Conservation (phyloP, 768 basidiomycete species). For the Lyophyllum semitale region DNA sequence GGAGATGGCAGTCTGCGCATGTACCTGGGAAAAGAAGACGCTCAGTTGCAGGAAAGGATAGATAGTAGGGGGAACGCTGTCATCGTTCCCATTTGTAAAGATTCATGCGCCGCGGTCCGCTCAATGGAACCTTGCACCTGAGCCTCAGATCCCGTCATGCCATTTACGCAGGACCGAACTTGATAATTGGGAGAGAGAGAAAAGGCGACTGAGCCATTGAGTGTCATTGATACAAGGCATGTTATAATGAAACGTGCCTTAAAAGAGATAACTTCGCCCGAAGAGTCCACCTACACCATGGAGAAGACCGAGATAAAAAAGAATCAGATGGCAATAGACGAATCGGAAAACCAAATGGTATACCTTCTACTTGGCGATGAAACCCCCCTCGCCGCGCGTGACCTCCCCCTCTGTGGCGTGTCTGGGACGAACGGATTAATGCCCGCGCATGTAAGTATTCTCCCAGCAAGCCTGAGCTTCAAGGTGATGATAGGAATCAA, state of each 20-base stretch:
- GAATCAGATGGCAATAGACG: background rate
- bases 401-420: background rate
- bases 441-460: background rate
- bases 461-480: background rate
- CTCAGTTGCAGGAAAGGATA: background rate
- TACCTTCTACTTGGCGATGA: background rate
- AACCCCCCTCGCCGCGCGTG: conserved; percentile 3
- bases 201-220: background rate
- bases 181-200: background rate
- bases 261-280: background rate
- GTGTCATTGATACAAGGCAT: background rate
- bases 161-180: background rate
- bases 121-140: no score
- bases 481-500: background rate
- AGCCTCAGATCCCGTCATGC: background rate
- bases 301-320: background rate
- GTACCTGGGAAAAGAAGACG: background rate
- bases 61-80: background rate
- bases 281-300: background rate
- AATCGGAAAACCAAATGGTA: background rate
- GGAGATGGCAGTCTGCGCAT: background rate
- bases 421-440: background rate
- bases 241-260: background rate
- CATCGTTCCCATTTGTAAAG: background rate
- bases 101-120: no score